A percentile compares a stretch with the other conserved stretches of the same genome.
Conservation (phyloP, 495 filamentous ascomycete species). For the Hypoxylon crocopeplum region DNA sequence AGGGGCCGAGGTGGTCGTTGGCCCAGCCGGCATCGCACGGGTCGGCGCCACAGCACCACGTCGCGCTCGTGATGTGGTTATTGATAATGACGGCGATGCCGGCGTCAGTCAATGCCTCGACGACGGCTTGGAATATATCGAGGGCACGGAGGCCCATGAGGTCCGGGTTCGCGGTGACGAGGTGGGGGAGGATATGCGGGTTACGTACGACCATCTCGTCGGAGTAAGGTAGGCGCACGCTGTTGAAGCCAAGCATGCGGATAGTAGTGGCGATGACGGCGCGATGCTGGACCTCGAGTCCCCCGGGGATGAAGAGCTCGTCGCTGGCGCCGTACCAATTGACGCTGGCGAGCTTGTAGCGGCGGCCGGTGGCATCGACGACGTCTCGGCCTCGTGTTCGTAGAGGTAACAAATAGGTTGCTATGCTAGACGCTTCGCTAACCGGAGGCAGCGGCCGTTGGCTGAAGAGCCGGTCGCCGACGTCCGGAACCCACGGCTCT, state of each 20-base stretch:
- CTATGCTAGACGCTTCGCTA: conserved; percentile 45
- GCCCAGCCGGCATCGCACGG: conserved; percentile 65
- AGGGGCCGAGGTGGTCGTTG: conserved; percentile 59
- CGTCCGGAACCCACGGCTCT: conserved; percentile 51
- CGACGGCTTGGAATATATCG: conserved; percentile 60
- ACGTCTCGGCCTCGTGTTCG: conserved; percentile 60
- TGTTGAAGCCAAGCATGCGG: conserved; percentile 65
- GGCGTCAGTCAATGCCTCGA: conserved; percentile 60
- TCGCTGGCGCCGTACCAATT: conserved; percentile 72
- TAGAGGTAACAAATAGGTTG: conserved; percentile 57
- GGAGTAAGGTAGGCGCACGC: conserved; percentile 65
- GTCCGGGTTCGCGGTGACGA: conserved; percentile 61
- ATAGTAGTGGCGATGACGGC: conserved; percentile 60
- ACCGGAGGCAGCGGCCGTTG: conserved; percentile 51
- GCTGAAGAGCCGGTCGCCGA: conserved; percentile 47
- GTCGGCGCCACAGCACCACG: conserved; percentile 67
- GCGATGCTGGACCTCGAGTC: conserved; percentile 64
- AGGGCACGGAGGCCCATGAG: conserved; percentile 57
- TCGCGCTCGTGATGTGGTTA: conserved; percentile 66
- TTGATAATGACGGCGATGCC: conserved; percentile 66
- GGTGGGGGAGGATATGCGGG: conserved; percentile 53
- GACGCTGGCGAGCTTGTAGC: conserved; percentile 63
- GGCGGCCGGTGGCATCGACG: conserved; percentile 57
- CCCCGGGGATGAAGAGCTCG: conserved; percentile 64
- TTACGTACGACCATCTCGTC: conserved; percentile 66